These are phyloP conservation scores for Candida smagusa DNA, from an alignment of 1,139 yeast genomes.

Conservation along the genomic window DNA sequence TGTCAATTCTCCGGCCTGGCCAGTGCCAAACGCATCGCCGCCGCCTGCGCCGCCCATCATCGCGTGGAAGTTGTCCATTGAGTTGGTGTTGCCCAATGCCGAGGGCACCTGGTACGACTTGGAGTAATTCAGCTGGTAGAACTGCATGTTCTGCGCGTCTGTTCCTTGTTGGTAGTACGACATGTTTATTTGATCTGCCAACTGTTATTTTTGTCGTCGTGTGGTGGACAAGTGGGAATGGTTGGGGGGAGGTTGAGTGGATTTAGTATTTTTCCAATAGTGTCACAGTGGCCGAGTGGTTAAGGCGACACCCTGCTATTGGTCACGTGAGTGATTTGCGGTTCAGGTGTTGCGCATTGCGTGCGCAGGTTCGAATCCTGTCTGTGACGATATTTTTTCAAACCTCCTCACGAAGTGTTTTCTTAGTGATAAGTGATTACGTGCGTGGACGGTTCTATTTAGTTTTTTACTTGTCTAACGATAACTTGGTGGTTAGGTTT, in stretches of 20 bases:
- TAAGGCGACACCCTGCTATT: conserved; percentile 33
- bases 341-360: conserved; percentile 75
- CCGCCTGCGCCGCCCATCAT: conserved; percentile 18
- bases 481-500: too few relatives aligned
- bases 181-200: conserved; percentile 17
- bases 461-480: too few relatives aligned
- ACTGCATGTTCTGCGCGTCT: conserved; percentile 42
- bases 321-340: conserved; percentile 17
- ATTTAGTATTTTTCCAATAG: conserved; percentile 1
- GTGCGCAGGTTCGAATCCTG: conserved; percentile 91
- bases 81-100: conserved; percentile 23
- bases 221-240: conserved; percentile 2
- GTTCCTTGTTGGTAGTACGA: conserved; percentile 38
- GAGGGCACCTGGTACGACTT: conserved; percentile 25
- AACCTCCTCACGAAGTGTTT: too few relatives aligned
- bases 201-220: conserved; percentile 1
- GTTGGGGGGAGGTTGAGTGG: conserved; percentile 2
- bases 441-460: too few relatives aligned
- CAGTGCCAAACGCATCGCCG: conserved; percentile 42
- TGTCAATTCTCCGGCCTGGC: conserved; percentile 58
- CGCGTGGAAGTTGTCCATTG: conserved; percentile 40
- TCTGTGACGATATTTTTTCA: conserved; percentile 65
- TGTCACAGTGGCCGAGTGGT: conserved; percentile 34
- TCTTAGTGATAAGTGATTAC: too few relatives aligned
- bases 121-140: conserved; percentile 43